phyloP scores from a whole-genome alignment of 2,329 filamentous ascomycete species.

The Aspergillus uvarum region DNA sequence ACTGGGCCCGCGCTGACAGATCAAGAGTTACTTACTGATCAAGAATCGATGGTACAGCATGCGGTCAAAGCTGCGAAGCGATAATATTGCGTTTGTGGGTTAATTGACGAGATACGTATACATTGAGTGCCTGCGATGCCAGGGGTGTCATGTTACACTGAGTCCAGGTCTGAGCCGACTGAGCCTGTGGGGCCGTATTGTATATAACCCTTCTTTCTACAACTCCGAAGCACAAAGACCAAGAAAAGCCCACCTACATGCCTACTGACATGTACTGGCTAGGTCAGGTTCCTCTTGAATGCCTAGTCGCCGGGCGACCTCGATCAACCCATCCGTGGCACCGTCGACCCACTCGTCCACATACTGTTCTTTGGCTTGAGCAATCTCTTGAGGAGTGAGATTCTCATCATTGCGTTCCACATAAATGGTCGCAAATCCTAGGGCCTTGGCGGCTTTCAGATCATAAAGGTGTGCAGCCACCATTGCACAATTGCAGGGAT shows the following conservation, averaged over 20 bases:
- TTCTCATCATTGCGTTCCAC: constrained; percentile 71
- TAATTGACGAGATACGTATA: neutral
- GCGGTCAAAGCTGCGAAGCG: neutral
- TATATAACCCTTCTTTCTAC: too few species aligned
- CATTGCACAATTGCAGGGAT: constrained; percentile 66
- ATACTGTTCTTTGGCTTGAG: constrained; percentile 54
- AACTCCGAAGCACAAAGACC: neutral
- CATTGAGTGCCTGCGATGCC: neutral
- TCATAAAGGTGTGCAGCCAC: constrained; percentile 75
- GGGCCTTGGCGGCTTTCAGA: constrained; percentile 62
- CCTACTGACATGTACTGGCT: neutral
- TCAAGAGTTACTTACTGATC: neutral
- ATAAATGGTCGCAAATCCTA: constrained; percentile 70
- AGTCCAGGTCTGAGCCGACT: too few species aligned
- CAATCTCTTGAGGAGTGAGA: constrained; percentile 51
- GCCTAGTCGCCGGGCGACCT: constrained; percentile 52
- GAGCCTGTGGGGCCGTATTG: too few species aligned
- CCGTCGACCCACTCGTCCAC: constrained; percentile 64
- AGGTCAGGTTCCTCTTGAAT: constrained; percentile 11
- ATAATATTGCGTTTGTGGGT: too few species aligned
- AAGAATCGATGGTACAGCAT: neutral
- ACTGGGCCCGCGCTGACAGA: too few species aligned
- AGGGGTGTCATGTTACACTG: neutral
- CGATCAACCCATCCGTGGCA: constrained; percentile 53
- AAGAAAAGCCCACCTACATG: neutral